phyloP scores from a whole-genome alignment of 257 asterid genomes.

The Salvia miltiorrhiza region DNA sequence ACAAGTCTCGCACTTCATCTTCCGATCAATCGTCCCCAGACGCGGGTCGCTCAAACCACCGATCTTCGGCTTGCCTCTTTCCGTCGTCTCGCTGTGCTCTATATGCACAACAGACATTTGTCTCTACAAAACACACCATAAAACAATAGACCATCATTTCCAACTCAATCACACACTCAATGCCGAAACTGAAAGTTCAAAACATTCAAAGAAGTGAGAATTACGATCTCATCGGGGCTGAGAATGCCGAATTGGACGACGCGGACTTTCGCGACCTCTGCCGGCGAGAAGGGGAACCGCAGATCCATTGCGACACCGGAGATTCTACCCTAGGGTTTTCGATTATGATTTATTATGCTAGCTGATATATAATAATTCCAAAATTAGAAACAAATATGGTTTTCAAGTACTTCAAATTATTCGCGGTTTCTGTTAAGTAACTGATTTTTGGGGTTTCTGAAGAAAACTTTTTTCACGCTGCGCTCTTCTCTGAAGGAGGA shows the following conservation, averaged over 20 bases:
- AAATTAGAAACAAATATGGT: neutral
- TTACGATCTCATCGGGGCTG: slow-evolving; percentile 94
- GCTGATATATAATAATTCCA: neutral
- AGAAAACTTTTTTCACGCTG: no score
- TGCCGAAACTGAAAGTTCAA: neutral
- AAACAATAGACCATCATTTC: slow-evolving; percentile 1
- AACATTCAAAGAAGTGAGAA: neutral
- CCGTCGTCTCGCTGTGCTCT: slow-evolving; percentile 96
- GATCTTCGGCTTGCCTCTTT: slow-evolving; percentile 90
- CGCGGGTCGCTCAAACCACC: slow-evolving; percentile 91
- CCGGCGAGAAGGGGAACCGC: slow-evolving; percentile 92
- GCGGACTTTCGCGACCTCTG: slow-evolving; percentile 89
- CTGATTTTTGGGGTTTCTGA: no score
- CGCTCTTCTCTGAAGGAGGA: no score
- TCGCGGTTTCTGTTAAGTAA: no score
- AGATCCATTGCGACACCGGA: slow-evolving; percentile 52
- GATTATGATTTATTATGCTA: neutral
- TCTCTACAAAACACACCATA: slow-evolving; percentile 48
- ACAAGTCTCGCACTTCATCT: slow-evolving; percentile 96
- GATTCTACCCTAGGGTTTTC: slow-evolving; percentile 32
- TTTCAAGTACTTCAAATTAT: neutral
- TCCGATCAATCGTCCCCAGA: slow-evolving; percentile 92
- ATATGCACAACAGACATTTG: slow-evolving; percentile 98
- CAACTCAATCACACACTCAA: neutral
- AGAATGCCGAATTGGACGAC: slow-evolving; percentile 90